These are phyloP conservation scores for Daldinia concentrica DNA, from an alignment of 495 filamentous ascomycete genomes.

Conservation along the genomic window DNA sequence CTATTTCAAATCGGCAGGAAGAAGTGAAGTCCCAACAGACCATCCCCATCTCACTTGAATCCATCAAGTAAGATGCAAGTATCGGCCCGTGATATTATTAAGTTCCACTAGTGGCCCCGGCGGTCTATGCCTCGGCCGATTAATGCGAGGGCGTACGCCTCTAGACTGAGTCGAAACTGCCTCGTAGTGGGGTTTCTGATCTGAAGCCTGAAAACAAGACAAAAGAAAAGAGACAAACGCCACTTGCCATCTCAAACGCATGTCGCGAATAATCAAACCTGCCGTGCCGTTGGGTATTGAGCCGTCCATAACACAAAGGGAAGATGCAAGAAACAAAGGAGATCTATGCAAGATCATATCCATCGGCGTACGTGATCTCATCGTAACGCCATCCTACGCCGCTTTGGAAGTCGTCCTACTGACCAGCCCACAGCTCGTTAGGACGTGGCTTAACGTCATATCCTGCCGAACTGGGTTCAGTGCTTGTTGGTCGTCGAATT, in stretches of 20 bases:
- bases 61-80: conserved; percentile 26
- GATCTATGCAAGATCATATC: conserved; percentile 27
- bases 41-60: conserved; percentile 13
- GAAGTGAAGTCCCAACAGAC: conserved; percentile 14
- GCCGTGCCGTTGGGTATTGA: conserved; percentile 42
- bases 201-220: conserved; percentile 17
- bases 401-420: conserved; percentile 38
- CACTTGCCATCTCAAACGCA: conserved; percentile 38
- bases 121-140: conserved; percentile 10
- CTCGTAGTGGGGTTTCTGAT: conserved; percentile 24
- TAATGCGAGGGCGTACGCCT: conserved; percentile 12
- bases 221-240: conserved; percentile 38
- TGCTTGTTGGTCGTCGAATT: conserved; percentile 73
- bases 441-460: conserved; percentile 69
- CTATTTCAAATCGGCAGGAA: conserved; percentile 25
- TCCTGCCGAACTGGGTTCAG: conserved; percentile 68
- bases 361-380: not conserved
- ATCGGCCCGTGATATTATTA: conserved; percentile 34
- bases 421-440: conserved; percentile 47
- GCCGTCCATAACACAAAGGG: conserved; percentile 36
- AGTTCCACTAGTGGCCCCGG: conserved; percentile 14
- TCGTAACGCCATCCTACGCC: not conserved
- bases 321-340: conserved; percentile 35
- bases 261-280: conserved; percentile 31
- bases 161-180: conserved; percentile 19